phyloP scores from a whole-genome alignment of 1,284 basidiomycete species.

The Golubevia sp. region DNA sequence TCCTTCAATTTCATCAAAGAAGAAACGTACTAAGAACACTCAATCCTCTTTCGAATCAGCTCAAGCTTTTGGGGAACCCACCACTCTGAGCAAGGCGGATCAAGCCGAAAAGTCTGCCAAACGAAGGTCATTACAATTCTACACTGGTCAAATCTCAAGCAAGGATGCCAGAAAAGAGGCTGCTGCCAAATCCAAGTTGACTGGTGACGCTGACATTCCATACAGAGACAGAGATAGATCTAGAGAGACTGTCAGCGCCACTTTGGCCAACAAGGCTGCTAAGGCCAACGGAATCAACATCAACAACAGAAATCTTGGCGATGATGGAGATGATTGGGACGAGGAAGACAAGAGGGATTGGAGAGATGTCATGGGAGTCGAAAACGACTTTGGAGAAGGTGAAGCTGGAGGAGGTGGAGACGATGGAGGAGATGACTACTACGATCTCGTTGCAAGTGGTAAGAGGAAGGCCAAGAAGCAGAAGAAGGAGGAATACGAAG shows the following conservation, averaged over 20 bases:
- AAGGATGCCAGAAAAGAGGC: conserved; percentile 29
- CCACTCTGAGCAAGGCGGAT: conserved; percentile 35
- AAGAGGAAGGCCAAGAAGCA: conserved; percentile 31
- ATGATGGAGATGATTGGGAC: conserved; percentile 43
- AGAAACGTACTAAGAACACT: neutral
- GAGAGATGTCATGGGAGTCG: conserved; percentile 44
- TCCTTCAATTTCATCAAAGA: neutral
- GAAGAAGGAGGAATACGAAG: conserved; percentile 53
- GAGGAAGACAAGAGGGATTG: conserved; percentile 48
- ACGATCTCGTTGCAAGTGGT: conserved; percentile 43
- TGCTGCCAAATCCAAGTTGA: conserved; percentile 26
- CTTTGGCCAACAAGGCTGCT: conserved; percentile 37
- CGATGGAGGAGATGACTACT: conserved; percentile 49
- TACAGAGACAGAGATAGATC: conserved; percentile 53
- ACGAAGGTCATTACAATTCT: conserved; percentile 47
- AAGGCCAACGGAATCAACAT: conserved; percentile 16
- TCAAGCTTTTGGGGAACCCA: conserved; percentile 44
- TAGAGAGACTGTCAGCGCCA: conserved; percentile 42
- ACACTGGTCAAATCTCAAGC: conserved; percentile 35
- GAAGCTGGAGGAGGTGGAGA: conserved; percentile 17
- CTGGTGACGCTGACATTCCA: conserved; percentile 56
- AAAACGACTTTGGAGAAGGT: conserved; percentile 8
- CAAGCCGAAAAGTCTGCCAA: conserved; percentile 43
- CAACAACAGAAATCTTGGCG: conserved; percentile 2
- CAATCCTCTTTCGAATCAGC: conserved; percentile 17